A percentile compares a stretch with the other conserved stretches of the same genome.
Evolutionary conservation across 495 filamentous ascomycete genomes (phyloP).

Genomic region (Neurospora sp.): DNA sequence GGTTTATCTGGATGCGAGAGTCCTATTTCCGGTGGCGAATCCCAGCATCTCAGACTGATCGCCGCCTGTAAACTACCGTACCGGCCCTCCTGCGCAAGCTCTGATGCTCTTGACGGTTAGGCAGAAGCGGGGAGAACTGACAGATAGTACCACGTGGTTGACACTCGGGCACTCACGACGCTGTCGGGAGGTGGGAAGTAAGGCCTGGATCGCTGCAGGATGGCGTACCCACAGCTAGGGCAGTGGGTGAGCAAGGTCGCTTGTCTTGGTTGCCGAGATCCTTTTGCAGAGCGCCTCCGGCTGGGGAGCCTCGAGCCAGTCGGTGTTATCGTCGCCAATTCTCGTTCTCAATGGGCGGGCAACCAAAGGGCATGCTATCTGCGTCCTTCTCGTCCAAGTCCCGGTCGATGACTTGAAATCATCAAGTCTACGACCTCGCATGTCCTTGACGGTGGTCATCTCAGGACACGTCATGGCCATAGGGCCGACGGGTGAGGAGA

Average conservation of each 20-base stretch:
- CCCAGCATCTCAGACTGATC: neutral
- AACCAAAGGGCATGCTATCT: neutral
- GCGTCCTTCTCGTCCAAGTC: neutral
- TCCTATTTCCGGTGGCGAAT: neutral
- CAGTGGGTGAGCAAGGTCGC: neutral
- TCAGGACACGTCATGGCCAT: neutral
- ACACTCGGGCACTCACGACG: neutral
- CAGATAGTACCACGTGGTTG: neutral
- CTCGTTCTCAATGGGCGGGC: neutral
- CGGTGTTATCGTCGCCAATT: neutral
- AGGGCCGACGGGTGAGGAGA: neutral
- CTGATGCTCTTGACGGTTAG: neutral
- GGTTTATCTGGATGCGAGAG: neutral
- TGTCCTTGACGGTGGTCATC: neutral
- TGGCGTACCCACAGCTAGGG: neutral
- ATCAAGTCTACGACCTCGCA: neutral
- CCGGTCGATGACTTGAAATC: neutral
- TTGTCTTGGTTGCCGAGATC: neutral
- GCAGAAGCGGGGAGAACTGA: neutral
- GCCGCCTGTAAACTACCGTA: neutral
- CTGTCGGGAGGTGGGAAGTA: neutral
- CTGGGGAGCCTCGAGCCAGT: neutral
- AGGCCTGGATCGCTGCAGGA: neutral
- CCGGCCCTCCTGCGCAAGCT: neutral
- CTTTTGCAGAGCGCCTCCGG: neutral